Base-by-base conservation (phyloP, 257 asterid genomes). In the Solanum habrochaites region DNA sequence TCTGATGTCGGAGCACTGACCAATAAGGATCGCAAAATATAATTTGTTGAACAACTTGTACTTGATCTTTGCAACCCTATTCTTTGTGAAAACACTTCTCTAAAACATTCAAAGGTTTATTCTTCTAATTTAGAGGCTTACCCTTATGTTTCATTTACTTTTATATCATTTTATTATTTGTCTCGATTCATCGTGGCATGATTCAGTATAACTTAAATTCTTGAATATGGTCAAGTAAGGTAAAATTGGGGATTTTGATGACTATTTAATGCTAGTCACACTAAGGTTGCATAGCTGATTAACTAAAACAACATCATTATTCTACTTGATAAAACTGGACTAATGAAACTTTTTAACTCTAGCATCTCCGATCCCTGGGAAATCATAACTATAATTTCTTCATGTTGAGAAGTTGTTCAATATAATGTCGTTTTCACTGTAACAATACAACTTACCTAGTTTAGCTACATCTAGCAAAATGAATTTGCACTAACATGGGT, bases 1-100 rank as follows among this genome's bases (percentile, higher is more conserved):
- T 64, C 89, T 35, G 71, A 90, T 31, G 91, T 43, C 8, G 86
- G 85, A 21, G 21, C 73, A 52, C 88, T 58, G 21, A 86, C 71
- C 35, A 90, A 85, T 86, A 94, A 91, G 88, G 98, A 92, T 82
- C 89, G 96, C 69, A 92, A 92, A 72, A 90, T 93, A 93, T 94
- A 93, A 90, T 91, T 95, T 39, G 94, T 95, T 70, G 82, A 70
- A 27, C 71, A 88, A 73, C 85, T 83, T 29, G 86, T 87, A 40
- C 69, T 86, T 71, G 87, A 91, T 83, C 89, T 35, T 29, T 43
- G 15, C 75, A 75, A 86, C 29, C 40, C 43, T 12, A 31, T 86
- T 27, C 88, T 20, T 49, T 85, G 83, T 8, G 90, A 74, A 81
- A 62, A 14, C 7, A 88, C 90, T 49, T 88, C 86, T n/a, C 72